phyloP scores from a whole-genome alignment of 225 moss, liverwort and hornwort genomes.

The Asterella californica region DNA sequence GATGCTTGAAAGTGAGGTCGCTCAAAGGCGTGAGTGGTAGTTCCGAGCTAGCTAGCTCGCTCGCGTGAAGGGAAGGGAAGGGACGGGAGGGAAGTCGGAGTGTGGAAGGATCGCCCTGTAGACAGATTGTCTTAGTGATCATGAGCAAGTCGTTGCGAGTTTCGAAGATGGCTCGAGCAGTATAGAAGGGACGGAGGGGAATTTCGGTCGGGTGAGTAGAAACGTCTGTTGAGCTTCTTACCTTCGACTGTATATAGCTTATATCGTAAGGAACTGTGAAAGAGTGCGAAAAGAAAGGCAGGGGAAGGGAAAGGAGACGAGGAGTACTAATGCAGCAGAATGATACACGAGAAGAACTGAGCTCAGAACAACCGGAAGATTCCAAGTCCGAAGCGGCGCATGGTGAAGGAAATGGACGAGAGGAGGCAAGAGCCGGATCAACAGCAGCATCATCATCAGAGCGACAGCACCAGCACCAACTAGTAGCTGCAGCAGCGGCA shows the following conservation, averaged over 20 bases:
- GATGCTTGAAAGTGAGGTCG: not conserved
- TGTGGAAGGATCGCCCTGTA: not conserved
- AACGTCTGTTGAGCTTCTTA: not conserved
- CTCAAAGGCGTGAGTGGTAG: not conserved
- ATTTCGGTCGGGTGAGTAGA: not conserved
- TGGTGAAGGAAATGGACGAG: conserved; percentile 15
- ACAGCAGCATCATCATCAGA: not conserved
- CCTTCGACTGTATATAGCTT: not conserved
- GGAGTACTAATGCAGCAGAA: conserved; percentile 21
- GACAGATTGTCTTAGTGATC: not conserved
- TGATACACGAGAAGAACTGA: conserved; percentile 13
- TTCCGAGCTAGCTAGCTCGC: not conserved
- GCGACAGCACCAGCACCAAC: not conserved
- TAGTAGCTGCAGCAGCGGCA: not conserved
- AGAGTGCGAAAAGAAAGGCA: not conserved
- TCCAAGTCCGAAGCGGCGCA: not conserved
- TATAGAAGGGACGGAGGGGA: not conserved
- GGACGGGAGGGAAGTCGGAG: not conserved
- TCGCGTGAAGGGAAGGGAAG: not conserved
- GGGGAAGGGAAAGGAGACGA: not conserved
- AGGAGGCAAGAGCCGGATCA: not conserved
- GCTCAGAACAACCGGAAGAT: not conserved
- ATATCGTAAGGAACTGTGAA: not conserved
- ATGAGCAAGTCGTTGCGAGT: not conserved
- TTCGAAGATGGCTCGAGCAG: not conserved